These are phyloP conservation scores for Trichophyton mentagrophytes DNA, from an alignment of 2,329 filamentous ascomycete species.

Conservation along the genomic window DNA sequence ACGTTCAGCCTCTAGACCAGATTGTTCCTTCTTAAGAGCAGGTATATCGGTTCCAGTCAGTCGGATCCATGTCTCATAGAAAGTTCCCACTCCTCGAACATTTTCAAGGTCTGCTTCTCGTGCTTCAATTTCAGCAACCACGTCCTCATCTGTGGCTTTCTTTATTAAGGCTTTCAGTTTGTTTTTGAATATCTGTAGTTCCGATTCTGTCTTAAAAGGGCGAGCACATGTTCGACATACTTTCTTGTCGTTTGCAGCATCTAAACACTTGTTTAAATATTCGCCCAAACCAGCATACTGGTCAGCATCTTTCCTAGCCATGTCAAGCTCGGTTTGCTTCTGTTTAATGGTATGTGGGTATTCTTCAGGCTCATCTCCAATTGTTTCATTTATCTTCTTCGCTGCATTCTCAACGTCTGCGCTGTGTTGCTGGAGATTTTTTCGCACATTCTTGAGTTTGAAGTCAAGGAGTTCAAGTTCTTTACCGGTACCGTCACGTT, in stretches of 20 bases:
- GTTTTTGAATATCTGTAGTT: slow-evolving; percentile 50
- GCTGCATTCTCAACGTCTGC: slow-evolving; percentile 51
- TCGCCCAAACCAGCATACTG: slow-evolving; percentile 55
- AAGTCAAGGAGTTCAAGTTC: slow-evolving; percentile 67
- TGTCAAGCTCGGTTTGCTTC: slow-evolving; percentile 40
- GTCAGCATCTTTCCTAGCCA: slow-evolving; percentile 50
- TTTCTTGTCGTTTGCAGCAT: slow-evolving; percentile 53
- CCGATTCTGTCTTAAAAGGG: slow-evolving; percentile 47
- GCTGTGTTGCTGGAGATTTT: slow-evolving; percentile 51
- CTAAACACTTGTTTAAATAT: slow-evolving; percentile 58
- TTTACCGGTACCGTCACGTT: slow-evolving; percentile 56
- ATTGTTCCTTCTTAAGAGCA: slow-evolving; percentile 50
- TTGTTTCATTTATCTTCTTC: slow-evolving; percentile 47
- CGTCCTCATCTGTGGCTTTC: slow-evolving; percentile 38
- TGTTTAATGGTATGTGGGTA: slow-evolving; percentile 42
- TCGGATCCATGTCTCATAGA: slow-evolving; percentile 63
- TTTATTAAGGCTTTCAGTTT: slow-evolving; percentile 49
- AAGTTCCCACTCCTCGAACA: slow-evolving; percentile 50
- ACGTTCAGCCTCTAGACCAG: slow-evolving; percentile 49
- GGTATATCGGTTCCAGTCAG: slow-evolving; percentile 59
- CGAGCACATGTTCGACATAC: slow-evolving; percentile 66
- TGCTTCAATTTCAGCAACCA: slow-evolving; percentile 50
- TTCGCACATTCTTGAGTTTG: slow-evolving; percentile 52
- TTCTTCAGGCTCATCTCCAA: slow-evolving; percentile 39
- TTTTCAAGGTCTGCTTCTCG: slow-evolving; percentile 50